Percentiles rank a stretch among this genome's conserved stretches.
Evolutionary conservation across 163 green algal genomes (phyloP).

Genomic region (Scenedesmus sp.): DNA sequence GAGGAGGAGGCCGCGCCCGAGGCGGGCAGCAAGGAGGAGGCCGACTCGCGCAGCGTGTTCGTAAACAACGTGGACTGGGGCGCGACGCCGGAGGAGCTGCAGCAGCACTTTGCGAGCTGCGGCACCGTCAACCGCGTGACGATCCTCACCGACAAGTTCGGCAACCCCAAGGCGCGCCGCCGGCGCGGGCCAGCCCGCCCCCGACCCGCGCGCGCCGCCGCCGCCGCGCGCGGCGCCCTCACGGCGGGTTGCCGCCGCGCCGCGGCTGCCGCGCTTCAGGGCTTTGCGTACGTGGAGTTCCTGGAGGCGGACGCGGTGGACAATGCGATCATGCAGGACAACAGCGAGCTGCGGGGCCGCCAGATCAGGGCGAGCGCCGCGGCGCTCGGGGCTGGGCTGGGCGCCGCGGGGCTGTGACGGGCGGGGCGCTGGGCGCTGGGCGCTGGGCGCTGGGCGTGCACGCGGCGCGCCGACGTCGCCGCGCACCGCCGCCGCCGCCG

Average conservation of each 20-base stretch:
- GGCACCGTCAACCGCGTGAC: constrained; percentile 99
- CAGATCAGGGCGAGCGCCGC: constrained; percentile 81
- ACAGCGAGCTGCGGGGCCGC: constrained; percentile 79
- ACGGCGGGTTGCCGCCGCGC: too few relatives aligned
- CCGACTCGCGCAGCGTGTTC: constrained; percentile 81
- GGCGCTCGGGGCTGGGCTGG: too few relatives aligned
- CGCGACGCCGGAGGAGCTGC: constrained; percentile 94
- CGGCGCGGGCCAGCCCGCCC: too few relatives aligned
- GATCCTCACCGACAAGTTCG: constrained; percentile 94
- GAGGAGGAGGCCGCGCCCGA: constrained; percentile 21
- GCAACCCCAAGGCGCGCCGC: constrained; percentile 77
- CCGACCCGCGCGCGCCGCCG: too few relatives aligned
- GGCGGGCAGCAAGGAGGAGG: constrained; percentile 69
- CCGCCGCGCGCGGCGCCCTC: too few relatives aligned
- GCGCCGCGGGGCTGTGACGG: too few relatives aligned
- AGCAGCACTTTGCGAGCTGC: constrained; percentile 91
- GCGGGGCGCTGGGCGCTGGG: too few relatives aligned
- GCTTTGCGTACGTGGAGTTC: constrained; percentile 99
- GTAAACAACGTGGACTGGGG: constrained; percentile 95
- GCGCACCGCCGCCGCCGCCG: too few relatives aligned
- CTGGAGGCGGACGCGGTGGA: constrained; percentile 94
- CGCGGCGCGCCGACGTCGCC: too few relatives aligned
- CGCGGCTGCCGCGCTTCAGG: too few relatives aligned
- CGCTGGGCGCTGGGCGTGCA: too few relatives aligned
- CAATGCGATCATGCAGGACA: constrained; percentile 89